phyloP scores from a whole-genome alignment of 192 early-diverging fungal species.

The Backusella parvicylindrica region DNA sequence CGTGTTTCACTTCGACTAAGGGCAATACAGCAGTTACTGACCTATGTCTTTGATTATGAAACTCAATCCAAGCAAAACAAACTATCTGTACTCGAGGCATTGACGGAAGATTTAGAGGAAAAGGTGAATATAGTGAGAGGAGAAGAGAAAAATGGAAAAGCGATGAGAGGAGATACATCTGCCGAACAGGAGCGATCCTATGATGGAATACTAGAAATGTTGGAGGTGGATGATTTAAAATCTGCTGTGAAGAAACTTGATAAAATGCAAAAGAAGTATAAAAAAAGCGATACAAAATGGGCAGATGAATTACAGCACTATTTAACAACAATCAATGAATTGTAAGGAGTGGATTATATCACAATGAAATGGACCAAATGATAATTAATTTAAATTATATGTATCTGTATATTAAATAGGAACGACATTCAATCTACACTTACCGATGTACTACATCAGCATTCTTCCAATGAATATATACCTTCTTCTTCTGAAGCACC shows the following conservation, averaged over 20 bases:
- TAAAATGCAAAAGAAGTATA: not conserved
- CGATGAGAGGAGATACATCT: not conserved
- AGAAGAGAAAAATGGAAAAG: not conserved
- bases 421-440: not conserved
- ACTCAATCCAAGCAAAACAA: not conserved
- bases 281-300: not conserved
- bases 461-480: not conserved
- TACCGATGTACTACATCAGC: not conserved
- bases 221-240: not conserved
- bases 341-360: not conserved
- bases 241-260: not conserved
- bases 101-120: not conserved
- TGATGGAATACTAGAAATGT: not conserved
- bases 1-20: not conserved
- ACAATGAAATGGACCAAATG: not conserved
- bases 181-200: not conserved
- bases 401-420: not conserved
- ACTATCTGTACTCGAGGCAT: not conserved
- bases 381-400: no score
- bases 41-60: not conserved
- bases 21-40: not conserved
- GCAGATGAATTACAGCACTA: not conserved
- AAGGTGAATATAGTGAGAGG: not conserved
- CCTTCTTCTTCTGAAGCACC: not conserved
- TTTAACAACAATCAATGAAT: not conserved